These are phyloP conservation scores for Cyanidioschyzon merolae DNA, from an alignment of 23 red algal species.

Conservation along the genomic window DNA sequence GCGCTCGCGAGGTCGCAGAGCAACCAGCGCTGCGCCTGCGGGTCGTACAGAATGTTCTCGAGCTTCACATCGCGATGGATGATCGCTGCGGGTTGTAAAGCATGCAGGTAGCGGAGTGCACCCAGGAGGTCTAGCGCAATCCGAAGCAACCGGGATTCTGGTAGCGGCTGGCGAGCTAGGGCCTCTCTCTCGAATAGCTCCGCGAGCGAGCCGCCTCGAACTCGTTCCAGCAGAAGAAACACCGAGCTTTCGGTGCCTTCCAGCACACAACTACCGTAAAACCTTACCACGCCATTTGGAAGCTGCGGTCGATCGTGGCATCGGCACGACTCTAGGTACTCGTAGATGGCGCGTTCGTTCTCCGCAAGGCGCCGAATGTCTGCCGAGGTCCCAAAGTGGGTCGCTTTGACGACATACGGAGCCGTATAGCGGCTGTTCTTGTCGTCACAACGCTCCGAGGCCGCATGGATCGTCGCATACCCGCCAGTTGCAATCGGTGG, in stretches of 20 bases:
- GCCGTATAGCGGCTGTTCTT: background rate
- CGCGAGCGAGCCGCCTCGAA: background rate
- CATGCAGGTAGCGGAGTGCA: slow-evolving; percentile 51
- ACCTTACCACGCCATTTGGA: background rate
- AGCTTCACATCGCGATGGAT: slow-evolving; percentile 72
- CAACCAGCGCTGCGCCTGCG: slow-evolving; percentile 30
- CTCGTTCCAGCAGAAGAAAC: slow-evolving; percentile 3
- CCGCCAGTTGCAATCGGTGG: background rate
- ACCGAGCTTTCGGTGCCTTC: background rate
- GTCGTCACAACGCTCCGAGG: background rate
- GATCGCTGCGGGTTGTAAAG: slow-evolving; percentile 30
- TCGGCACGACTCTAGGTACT: background rate
- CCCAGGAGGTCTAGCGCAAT: slow-evolving; percentile 33
- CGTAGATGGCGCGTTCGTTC: background rate
- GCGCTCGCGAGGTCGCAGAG: slow-evolving; percentile 84
- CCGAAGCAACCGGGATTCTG: background rate
- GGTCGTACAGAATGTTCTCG: slow-evolving; percentile 69
- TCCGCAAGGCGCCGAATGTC: background rate
- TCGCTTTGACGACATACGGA: background rate
- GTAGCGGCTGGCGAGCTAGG: background rate
- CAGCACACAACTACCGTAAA: background rate
- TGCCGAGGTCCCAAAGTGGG: background rate
- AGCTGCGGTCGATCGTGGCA: background rate
- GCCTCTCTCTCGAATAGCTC: background rate
- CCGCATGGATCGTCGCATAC: background rate